Evolutionary conservation across 2,329 filamentous ascomycete species (phyloP), one percentile per base, ranked within the genome.

Genomic region (Cercospora brassicicola): DNA sequence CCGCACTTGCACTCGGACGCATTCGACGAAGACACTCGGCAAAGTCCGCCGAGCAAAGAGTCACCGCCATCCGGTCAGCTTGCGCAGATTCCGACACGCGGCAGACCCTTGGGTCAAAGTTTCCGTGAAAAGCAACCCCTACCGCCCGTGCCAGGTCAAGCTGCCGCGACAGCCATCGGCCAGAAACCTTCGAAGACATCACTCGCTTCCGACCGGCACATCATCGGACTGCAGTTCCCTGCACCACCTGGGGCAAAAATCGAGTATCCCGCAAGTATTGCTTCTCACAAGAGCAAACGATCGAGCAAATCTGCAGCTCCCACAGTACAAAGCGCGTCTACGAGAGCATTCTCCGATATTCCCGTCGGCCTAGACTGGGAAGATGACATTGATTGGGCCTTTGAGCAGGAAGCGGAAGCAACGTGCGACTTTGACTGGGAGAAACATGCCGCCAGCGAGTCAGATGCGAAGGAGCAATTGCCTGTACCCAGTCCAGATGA

Each of bases 341-440:
- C 61, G 15, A 60, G 60, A 33, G 65, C 67, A 4, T 66, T 62
- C 60, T 68, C 69, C 28, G 73, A 70, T 33, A 64, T 69, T 39
- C 76, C 72, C 3, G 68, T 79, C 30, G 81, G 83, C 59, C 77
- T 77, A 13, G 84, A 84, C 1, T 89, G 87, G 87, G 87, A 89
- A 72, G 86, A 87, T 45, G 86, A 88, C 68, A 86, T 89, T 65
- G 87, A 89, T 71, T 88, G 86, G 73, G 87, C 85, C 73, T 89
- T 89, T 71, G 84, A 88, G 68, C 84, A 87, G 73, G 85, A 85
- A 28, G 84, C 86, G 5, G 87, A 89, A 76, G 86, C 87, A 1
- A 84, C 86, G 62, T 88, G 85, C 70, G 82, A 89, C 69, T 88
- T 87, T 66, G 85, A 88, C 67, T 89, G 87, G 86, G 81, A 83